A percentile compares a stretch with the other conserved stretches of the same genome.
phyloP scores from a whole-genome alignment of 2,329 filamentous ascomycete genomes.

The Alternaria solani region DNA sequence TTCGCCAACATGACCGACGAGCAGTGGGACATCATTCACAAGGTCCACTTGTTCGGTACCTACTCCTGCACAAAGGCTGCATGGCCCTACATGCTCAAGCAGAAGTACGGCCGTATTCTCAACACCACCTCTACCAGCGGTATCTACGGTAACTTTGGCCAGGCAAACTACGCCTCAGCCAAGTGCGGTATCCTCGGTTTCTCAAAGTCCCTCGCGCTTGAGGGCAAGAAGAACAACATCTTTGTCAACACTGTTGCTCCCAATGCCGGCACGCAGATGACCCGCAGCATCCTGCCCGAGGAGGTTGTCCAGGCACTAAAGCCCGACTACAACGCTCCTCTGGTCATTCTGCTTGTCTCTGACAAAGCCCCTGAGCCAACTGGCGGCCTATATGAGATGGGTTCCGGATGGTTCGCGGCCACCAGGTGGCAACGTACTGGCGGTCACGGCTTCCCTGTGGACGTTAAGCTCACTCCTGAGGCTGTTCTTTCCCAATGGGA shows the following conservation, averaged over 20 bases:
- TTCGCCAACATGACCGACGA: constrained; percentile 97
- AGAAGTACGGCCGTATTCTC: constrained; percentile 96
- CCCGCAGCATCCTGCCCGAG: constrained; percentile 89
- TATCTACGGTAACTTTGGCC: constrained; percentile 99
- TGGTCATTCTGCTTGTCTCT: constrained; percentile 85
- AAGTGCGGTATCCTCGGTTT: constrained; percentile 85
- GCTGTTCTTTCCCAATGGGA: constrained; percentile 71
- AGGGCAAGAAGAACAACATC: constrained; percentile 98
- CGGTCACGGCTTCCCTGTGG: constrained; percentile 89
- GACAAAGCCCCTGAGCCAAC: constrained; percentile 89
- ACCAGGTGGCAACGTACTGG: constrained; percentile 95
- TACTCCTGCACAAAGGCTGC: constrained; percentile 98
- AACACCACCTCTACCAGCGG: constrained; percentile 97
- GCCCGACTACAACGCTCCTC: constrained; percentile 95
- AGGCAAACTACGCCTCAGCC: constrained; percentile 90
- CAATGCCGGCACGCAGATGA: constrained; percentile 96
- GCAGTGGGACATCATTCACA: constrained; percentile 90
- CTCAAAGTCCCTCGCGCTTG: constrained; percentile 88
- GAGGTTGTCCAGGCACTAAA: constrained; percentile 99
- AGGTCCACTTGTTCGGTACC: constrained; percentile 91
- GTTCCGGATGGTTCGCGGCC: constrained; percentile 89
- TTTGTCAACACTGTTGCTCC: constrained; percentile 97
- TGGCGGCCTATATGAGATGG: constrained; percentile 91
- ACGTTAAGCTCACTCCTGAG: constrained; percentile 80
- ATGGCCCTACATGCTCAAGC: constrained; percentile 97